Evolutionary conservation across 257 asterid genomes (phyloP).

Genomic region (Salvia miltiorrhiza): DNA sequence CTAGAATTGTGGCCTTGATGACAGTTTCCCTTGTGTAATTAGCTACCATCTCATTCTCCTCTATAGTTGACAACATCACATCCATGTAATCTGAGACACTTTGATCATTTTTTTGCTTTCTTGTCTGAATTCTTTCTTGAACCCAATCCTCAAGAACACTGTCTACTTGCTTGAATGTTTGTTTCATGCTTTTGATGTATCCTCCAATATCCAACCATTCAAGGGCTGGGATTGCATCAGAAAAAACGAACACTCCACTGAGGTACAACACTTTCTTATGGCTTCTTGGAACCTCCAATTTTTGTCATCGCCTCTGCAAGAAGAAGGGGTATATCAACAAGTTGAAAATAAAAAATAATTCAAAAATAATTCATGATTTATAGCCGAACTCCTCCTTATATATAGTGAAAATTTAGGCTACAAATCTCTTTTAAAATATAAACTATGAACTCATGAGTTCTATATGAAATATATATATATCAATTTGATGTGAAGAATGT

Average conservation of each 20-base stretch:
- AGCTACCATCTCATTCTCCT: slow-evolving; percentile 18
- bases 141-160: slow-evolving; percentile 43
- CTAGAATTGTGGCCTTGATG: too few relatives aligned
- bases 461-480: too few relatives aligned
- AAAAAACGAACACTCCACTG: slow-evolving; percentile 43
- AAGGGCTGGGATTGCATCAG: slow-evolving; percentile 52
- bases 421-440: too few relatives aligned
- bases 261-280: slow-evolving; percentile 36
- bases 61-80: slow-evolving; percentile 42
- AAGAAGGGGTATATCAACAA: neutral
- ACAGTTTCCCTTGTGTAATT: slow-evolving; percentile 35
- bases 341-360: neutral
- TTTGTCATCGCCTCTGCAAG: slow-evolving; percentile 2
- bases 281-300: slow-evolving; percentile 33
- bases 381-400: too few relatives aligned
- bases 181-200: slow-evolving; percentile 42
- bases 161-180: slow-evolving; percentile 33
- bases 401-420: too few relatives aligned
- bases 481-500: too few relatives aligned
- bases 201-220: slow-evolving; percentile 70
- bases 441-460: too few relatives aligned
- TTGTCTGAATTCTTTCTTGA: slow-evolving; percentile 31
- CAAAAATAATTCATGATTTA: too few relatives aligned
- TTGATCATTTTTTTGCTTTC: neutral
- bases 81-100: slow-evolving; percentile 40